A percentile compares a stretch with the other conserved stretches of the same genome.
phyloP scores from a whole-genome alignment of 1,284 basidiomycete genomes.

The Porodaedalea pini region DNA sequence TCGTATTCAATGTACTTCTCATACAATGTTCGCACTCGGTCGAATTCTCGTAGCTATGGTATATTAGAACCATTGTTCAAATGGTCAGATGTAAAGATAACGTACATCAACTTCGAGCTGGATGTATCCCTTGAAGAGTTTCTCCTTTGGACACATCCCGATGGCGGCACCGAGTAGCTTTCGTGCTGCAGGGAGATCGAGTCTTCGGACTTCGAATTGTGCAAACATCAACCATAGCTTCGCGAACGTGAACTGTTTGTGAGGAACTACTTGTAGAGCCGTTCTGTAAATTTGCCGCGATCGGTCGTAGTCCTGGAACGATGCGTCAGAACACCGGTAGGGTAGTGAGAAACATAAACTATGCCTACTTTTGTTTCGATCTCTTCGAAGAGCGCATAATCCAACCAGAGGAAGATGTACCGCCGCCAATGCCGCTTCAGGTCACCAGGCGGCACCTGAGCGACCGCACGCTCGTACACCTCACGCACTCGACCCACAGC shows the following conservation, averaged over 20 bases:
- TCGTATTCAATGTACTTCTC: constrained; percentile 95
- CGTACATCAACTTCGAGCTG: constrained; percentile 85
- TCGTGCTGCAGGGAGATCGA: constrained; percentile 82
- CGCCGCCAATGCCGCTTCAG: constrained; percentile 93
- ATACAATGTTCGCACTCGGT: constrained; percentile 88
- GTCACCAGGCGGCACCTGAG: constrained; percentile 86
- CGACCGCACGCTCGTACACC: constrained; percentile 95
- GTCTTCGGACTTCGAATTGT: constrained; percentile 84
- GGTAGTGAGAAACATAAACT: constrained; percentile 9
- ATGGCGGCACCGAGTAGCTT: constrained; percentile 90
- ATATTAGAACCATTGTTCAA: constrained; percentile 17
- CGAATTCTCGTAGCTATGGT: constrained; percentile 85
- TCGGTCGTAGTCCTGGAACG: constrained; percentile 72
- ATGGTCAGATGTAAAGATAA: constrained; percentile 10
- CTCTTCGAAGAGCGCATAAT: constrained; percentile 97
- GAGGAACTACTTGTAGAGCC: constrained; percentile 85
- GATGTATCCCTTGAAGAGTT: constrained; percentile 91
- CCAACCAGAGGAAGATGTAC: constrained; percentile 96
- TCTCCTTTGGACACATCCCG: constrained; percentile 95
- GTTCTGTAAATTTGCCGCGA: constrained; percentile 92
- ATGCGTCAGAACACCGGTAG: constrained; percentile 7
- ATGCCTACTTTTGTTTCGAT: constrained; percentile 78
- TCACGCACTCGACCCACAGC: constrained; percentile 74
- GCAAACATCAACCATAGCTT: constrained; percentile 93
- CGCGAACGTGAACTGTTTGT: constrained; percentile 96